Base-by-base conservation (phyloP, 805 yeast genomes). In the Starmerella floricola region DNA sequence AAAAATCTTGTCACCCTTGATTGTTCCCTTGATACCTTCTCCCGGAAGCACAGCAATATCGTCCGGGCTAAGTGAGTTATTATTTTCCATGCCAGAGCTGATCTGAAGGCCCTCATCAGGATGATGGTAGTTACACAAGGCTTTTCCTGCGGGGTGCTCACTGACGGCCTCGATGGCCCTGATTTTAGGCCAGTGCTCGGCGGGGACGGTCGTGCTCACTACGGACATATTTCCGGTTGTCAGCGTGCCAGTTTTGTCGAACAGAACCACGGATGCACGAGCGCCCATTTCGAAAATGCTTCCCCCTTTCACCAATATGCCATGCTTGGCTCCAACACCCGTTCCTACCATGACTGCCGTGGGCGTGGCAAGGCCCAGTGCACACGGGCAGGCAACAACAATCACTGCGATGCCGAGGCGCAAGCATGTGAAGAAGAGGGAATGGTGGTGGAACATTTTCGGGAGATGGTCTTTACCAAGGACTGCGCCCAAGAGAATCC, bases 281-380 rank as follows among this genome's bases (percentile, higher is more conserved):
- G 74, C 73, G 6, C 91, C 78, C 43, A 65, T 69, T 56, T 91
- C 97, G 47, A 91, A 69, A 13, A 82, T 74, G 39, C 80, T 94
- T 18, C 96, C 98, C 36, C 96, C 95, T 61, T 88, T 91, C 54
- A 91, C 81, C 41, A 91, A 66, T 4, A 91, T 80, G 16, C 98
- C 97, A 59, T 84, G 69, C 12, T 73, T 61, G 0, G 98, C 97
- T 31, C 95, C 97, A 18, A 85, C 79, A 31, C 98, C 98, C 2
- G 97, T 88, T 8, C 96, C 98, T 2, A 91, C 98, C 96, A 93
- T 91, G 10, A 91, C 84, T 0, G 97, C 97, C 1, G 98, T 93
- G 1, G 99, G 99, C 0, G 97, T 94, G 3, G 96, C 96, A 38
- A 91, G 68, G 2, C 98, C 99, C 19, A 91, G 64, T 0, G 98